phyloP scores from a whole-genome alignment of 2,329 filamentous ascomycete genomes.

The Knoxdaviesia proteae region DNA sequence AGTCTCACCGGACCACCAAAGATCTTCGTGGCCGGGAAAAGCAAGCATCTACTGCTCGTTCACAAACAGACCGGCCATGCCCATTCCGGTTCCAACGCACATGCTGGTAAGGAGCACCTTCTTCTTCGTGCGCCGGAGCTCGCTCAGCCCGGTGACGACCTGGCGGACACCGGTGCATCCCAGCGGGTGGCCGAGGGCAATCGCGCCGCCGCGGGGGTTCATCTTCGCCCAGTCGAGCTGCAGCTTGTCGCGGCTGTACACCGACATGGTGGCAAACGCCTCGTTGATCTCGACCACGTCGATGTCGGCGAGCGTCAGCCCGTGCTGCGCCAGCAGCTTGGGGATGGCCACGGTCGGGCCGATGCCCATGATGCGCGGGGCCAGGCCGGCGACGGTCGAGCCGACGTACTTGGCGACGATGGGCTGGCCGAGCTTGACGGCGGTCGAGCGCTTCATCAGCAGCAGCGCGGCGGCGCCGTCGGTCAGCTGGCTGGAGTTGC shows the following conservation, averaged over 20 bases:
- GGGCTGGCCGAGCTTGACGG: slow-evolving; percentile 68
- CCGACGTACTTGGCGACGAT: slow-evolving; percentile 90
- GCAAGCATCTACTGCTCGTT: slow-evolving; percentile 21
- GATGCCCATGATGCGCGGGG: slow-evolving; percentile 94
- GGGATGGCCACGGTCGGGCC: slow-evolving; percentile 53
- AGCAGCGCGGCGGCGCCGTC: slow-evolving; percentile 80
- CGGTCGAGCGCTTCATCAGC: slow-evolving; percentile 85
- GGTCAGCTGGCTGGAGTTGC: slow-evolving; percentile 80
- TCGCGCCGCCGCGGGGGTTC: slow-evolving; percentile 64
- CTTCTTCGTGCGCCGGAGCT: slow-evolving; percentile 67
- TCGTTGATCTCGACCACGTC: slow-evolving; percentile 93
- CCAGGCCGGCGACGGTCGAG: slow-evolving; percentile 72
- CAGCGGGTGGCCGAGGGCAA: slow-evolving; percentile 67
- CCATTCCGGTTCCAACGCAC: slow-evolving; percentile 55
- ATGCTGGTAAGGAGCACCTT: slow-evolving; percentile 84
- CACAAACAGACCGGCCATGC: slow-evolving; percentile 46
- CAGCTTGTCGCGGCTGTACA: slow-evolving; percentile 66
- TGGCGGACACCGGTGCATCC: slow-evolving; percentile 59
- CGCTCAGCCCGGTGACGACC: slow-evolving; percentile 77
- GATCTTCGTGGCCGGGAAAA: too few species aligned
- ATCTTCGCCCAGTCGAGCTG: slow-evolving; percentile 55
- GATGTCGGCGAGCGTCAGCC: slow-evolving; percentile 58
- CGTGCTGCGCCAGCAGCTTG: slow-evolving; percentile 69
- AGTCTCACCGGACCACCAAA: neutral
- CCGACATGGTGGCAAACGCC: slow-evolving; percentile 93